Evolutionary conservation across 225 moss, liverwort and hornwort genomes (phyloP).

Genomic region (Marchantia polymorpha): DNA sequence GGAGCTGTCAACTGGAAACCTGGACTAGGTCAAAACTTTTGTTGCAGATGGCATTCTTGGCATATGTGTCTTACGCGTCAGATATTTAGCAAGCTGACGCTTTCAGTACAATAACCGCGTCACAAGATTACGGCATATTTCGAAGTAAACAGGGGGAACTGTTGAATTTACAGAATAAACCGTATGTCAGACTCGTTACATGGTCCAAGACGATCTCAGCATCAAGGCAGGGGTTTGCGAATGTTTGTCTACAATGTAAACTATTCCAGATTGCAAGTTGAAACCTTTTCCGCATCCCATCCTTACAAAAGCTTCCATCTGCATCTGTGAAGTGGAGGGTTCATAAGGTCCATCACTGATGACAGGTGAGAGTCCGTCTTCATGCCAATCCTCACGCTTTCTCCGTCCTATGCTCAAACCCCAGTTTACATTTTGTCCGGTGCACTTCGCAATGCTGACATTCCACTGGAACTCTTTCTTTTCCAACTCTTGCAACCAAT

Average conservation of each 20-base stretch:
- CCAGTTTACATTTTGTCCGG: constrained; percentile 37
- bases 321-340: constrained; percentile 51
- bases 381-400: constrained; percentile 46
- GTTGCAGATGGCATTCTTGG: no score
- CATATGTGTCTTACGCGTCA: no score
- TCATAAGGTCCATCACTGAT: constrained; percentile 21
- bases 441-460: constrained; percentile 48
- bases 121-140: not conserved
- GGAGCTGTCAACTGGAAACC: no score
- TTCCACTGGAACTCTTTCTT: constrained; percentile 52
- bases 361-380: constrained; percentile 29
- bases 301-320: constrained; percentile 83
- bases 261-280: constrained; percentile 70
- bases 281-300: constrained; percentile 70
- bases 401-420: constrained; percentile 44
- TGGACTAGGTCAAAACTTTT: no score
- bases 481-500: constrained; percentile 60
- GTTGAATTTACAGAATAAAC: not conserved
- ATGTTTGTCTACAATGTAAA: constrained; percentile 71
- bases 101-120: not conserved
- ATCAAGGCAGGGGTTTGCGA: constrained; percentile 82
- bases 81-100: not conserved
- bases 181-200: constrained; percentile 30
- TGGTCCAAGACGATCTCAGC: constrained; percentile 73
- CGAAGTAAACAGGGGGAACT: not conserved